A percentile compares a stretch with the other conserved stretches of the same genome.
These are phyloP conservation scores for Angophora floribunda DNA, from an alignment of 345 rosid species.

Conservation along the genomic window DNA sequence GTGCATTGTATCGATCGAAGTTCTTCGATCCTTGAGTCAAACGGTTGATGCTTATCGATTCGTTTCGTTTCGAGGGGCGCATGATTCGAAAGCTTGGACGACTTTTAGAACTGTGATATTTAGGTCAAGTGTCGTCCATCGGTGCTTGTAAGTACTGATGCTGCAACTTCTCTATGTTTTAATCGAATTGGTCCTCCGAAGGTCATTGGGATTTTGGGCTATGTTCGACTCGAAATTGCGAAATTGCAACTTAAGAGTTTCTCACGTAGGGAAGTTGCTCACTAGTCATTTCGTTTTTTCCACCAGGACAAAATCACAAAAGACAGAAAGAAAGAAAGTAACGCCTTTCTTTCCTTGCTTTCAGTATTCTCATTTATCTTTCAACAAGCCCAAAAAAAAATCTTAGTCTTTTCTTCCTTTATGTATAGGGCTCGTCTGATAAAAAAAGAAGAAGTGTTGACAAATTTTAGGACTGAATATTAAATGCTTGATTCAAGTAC, in stretches of 20 bases:
- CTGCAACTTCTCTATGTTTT: background rate
- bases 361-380: background rate
- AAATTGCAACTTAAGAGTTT: background rate
- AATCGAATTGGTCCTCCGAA: background rate
- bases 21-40: background rate
- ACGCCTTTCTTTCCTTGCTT: background rate
- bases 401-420: background rate
- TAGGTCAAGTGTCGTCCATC: background rate
- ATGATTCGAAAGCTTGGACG: background rate
- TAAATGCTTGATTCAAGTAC: background rate
- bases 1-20: background rate
- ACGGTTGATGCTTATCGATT: background rate
- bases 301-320: background rate
- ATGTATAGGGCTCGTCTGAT: background rate
- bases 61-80: background rate
- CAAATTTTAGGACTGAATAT: background rate
- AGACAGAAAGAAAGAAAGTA: background rate
- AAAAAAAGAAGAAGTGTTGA: background rate
- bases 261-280: background rate
- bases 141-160: background rate
- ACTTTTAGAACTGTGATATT: background rate
- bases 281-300: background rate
- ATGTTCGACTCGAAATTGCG: background rate
- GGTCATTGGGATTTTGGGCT: background rate
- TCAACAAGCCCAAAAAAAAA: background rate